These are phyloP conservation scores for Blastobotrys buckinghamii DNA, from an alignment of 1,139 yeast species.

Conservation along the genomic window DNA sequence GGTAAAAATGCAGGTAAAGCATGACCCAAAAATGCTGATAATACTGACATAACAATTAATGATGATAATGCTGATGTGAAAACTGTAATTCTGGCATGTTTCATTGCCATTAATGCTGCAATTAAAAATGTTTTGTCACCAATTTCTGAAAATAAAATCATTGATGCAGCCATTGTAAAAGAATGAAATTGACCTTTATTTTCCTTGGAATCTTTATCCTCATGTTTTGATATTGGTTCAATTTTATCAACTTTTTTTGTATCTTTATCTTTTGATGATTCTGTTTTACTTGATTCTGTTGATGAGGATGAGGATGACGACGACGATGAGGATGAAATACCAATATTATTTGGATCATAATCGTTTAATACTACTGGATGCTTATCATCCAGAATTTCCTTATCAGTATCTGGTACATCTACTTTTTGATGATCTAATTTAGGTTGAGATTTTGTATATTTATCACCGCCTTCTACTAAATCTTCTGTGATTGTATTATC, in stretches of 20 bases:
- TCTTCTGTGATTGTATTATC: conserved; percentile 29
- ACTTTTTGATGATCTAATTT: conserved; percentile 25
- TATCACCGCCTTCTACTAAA: conserved; percentile 26
- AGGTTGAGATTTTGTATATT: conserved; percentile 31
- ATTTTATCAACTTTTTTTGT: neutral
- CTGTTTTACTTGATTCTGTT: neutral
- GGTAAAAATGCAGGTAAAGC: conserved; percentile 82
- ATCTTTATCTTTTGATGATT: neutral
- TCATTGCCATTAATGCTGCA: conserved; percentile 98
- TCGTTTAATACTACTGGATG: conserved; percentile 35
- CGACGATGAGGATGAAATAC: conserved; percentile 21
- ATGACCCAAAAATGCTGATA: conserved; percentile 89
- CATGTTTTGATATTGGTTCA: neutral
- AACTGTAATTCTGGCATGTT: conserved; percentile 73
- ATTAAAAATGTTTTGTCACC: conserved; percentile 96
- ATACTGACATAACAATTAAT: conserved; percentile 79
- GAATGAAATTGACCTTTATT: conserved; percentile 23
- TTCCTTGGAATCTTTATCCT: neutral
- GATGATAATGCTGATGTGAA: conserved; percentile 87
- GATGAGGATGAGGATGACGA: neutral
- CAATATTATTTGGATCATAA: conserved; percentile 36
- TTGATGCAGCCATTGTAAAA: conserved; percentile 38
- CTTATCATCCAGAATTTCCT: conserved; percentile 21
- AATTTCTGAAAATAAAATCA: conserved; percentile 90
- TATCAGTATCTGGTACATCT: conserved; percentile 25